These are phyloP conservation scores for Pulveroboletus sp. DNA, from an alignment of 1,284 basidiomycete genomes.

Conservation along the genomic window DNA sequence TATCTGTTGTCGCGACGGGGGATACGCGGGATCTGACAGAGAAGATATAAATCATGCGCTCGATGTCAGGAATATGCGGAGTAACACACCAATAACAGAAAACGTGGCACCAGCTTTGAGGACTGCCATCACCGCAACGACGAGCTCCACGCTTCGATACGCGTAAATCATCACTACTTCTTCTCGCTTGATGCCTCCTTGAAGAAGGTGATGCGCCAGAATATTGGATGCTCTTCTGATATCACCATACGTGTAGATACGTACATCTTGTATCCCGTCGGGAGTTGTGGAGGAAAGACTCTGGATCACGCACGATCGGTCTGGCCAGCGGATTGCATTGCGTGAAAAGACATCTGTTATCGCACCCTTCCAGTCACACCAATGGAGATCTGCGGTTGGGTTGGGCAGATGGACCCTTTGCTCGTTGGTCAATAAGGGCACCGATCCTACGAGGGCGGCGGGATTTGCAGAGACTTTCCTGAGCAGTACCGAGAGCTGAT, in stretches of 20 bases:
- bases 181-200: conserved; percentile 84
- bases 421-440: conserved; percentile 74
- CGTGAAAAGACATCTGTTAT: conserved; percentile 90
- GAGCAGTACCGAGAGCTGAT: conserved; percentile 83
- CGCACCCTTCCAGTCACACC: conserved; percentile 96
- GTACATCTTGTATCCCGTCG: conserved; percentile 48
- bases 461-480: conserved; percentile 68
- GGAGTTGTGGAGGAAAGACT: conserved; percentile 49
- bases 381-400: conserved; percentile 88
- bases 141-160: conserved; percentile 92
- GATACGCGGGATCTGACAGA: conserved; percentile 88
- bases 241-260: conserved; percentile 75
- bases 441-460: conserved; percentile 62
- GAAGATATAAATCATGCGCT: conserved; percentile 8
- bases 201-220: conserved; percentile 87
- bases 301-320: conserved; percentile 82
- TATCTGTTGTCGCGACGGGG: conserved; percentile 90
- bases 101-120: conserved; percentile 97
- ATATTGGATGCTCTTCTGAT: conserved; percentile 88
- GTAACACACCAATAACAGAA: conserved; percentile 84
- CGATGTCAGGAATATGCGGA: background rate
- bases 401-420: conserved; percentile 79
- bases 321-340: conserved; percentile 77
- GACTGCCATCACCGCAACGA: conserved; percentile 95
- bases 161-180: conserved; percentile 99